Evolutionary conservation across 2,329 filamentous ascomycete species (phyloP), one percentile per base, ranked within the genome.

Genomic region (Penicillium corylophilum): DNA sequence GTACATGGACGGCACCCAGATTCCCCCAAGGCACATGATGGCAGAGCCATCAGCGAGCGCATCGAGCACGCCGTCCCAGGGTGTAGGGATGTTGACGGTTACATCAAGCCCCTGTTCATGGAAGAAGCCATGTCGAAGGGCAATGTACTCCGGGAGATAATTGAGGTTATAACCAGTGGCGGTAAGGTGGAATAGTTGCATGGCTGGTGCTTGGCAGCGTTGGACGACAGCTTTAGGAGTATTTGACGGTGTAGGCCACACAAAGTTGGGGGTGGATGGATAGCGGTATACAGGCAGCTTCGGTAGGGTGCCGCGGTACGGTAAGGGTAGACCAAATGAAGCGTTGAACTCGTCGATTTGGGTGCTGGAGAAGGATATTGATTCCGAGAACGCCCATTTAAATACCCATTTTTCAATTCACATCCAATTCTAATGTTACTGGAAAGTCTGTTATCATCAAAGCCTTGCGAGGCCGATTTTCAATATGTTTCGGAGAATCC

Each of bases 1-100:
- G 15, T 51, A 51, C 49, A 51, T 51, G 3, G 49, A n/a, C n/a
- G 49, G 49, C 1, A 51, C 49, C 49, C 49, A 51, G 7, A 51
- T 46, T 4, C 49, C 49, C 1, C 49, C 49, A 8, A 51, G 44
- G 10, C 13, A n/a, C 44, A 51, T 51, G 10, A 13, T 22, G 6
- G 49, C 49, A 10, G 44, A 22, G 5, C 39, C 39, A 15, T 51
- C 16, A 1, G 44, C 49, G 4, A 51, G 49, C 2, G 16, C 44
- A 9, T 51, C 49, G 8, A 51, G 44, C 8, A 51, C 49, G 2
- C 44, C 44, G 18, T 51, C 49, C 49, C 49, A 51, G 5, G 44
- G 49, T 23, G 28, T 36, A 4, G 49, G 49, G 7, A 47, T 51
- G 4, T 18, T 24, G 4, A 51, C n/a, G 15, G 15, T 38, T 2